Percentiles rank a stretch among this genome's conserved stretches.
Evolutionary conservation across 768 basidiomycete genomes (phyloP).

Genomic region (Tricholoma furcatifolium): DNA sequence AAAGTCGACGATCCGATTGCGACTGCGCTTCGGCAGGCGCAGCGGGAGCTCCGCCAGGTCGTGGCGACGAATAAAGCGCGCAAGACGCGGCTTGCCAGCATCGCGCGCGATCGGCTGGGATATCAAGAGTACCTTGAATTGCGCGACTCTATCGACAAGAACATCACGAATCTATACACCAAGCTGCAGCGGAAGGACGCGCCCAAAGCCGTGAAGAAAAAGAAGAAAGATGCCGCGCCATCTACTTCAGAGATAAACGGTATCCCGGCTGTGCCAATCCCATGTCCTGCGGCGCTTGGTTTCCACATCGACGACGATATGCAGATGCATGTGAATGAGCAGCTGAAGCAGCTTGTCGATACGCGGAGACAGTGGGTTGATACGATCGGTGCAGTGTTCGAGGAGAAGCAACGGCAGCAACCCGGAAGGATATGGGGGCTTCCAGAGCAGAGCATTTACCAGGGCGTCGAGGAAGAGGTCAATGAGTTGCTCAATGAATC

Average conservation of each 20-base stretch:
- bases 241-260: constrained; percentile 24
- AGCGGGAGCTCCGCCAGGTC: constrained; percentile 75
- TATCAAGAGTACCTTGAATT: constrained; percentile 89
- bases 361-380: constrained; percentile 81
- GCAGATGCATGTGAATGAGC: constrained; percentile 59
- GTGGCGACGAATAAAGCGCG: constrained; percentile 83
- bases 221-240: constrained; percentile 43
- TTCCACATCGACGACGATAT: constrained; percentile 68
- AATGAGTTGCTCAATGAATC: constrained; percentile 32
- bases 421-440: constrained; percentile 80
- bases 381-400: constrained; percentile 71
- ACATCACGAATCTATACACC: constrained; percentile 68
- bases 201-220: constrained; percentile 78
- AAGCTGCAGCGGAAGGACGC: constrained; percentile 83
- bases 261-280: constrained; percentile 42
- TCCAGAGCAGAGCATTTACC: constrained; percentile 72
- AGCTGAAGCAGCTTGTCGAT: constrained; percentile 69
- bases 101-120: constrained; percentile 85
- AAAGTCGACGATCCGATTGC: constrained; percentile 95
- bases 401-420: constrained; percentile 60
- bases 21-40: constrained; percentile 84
- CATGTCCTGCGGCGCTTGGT: constrained; percentile 72
- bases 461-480: constrained; percentile 70
- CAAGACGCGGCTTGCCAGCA: constrained; percentile 63
- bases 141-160: constrained; percentile 85